Evolutionary conservation across 1,284 basidiomycete species (phyloP).

Genomic region (Ustilago nuda): DNA sequence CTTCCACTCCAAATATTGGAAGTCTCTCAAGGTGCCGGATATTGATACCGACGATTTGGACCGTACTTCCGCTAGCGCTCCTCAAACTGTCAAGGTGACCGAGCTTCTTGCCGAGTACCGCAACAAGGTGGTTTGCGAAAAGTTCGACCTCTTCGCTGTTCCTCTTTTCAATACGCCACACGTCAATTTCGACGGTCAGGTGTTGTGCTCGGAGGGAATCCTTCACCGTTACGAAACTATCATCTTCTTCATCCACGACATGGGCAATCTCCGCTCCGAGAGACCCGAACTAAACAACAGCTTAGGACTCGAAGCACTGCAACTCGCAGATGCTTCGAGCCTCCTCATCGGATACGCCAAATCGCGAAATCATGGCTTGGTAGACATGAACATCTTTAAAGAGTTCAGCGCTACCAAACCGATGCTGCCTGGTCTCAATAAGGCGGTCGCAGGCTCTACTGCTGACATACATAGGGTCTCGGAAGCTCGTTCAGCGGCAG

Average conservation of each 20-base stretch:
- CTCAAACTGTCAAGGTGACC: constrained; percentile 69
- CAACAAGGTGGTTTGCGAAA: constrained; percentile 79
- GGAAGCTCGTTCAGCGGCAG: constrained; percentile 7
- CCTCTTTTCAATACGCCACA: constrained; percentile 79
- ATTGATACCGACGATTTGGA: constrained; percentile 35
- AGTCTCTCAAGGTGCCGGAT: constrained; percentile 73
- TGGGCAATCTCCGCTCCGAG: constrained; percentile 52
- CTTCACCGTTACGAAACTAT: constrained; percentile 53
- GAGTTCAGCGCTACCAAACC: constrained; percentile 72
- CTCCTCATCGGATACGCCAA: constrained; percentile 82
- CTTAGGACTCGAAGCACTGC: constrained; percentile 3
- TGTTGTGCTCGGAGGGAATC: constrained; percentile 82
- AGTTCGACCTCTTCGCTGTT: constrained; percentile 81
- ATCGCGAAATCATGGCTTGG: constrained; percentile 76
- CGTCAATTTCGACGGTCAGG: constrained; percentile 79
- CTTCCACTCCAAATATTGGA: constrained; percentile 92
- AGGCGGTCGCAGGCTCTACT: not conserved
- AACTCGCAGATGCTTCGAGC: constrained; percentile 80
- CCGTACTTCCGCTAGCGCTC: constrained; percentile 9
- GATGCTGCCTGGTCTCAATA: not conserved
- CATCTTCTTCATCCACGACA: constrained; percentile 62
- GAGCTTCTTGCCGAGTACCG: constrained; percentile 85
- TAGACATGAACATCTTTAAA: constrained; percentile 88
- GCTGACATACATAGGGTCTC: not conserved
- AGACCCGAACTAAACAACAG: not conserved